These are phyloP conservation scores for Trametes punicea DNA, from an alignment of 768 basidiomycete genomes.

Conservation along the genomic window DNA sequence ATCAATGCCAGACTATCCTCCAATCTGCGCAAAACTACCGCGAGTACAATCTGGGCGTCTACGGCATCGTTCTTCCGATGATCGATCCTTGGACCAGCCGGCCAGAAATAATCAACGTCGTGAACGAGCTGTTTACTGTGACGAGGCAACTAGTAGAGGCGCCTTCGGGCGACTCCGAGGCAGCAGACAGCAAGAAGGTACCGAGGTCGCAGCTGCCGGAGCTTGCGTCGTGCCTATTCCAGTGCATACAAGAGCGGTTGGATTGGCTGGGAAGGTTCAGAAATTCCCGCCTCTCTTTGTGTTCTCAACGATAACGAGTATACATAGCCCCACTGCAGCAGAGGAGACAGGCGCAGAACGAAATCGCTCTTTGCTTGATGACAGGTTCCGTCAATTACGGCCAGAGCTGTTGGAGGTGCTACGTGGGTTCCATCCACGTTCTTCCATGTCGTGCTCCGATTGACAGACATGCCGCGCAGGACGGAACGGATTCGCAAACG, in stretches of 20 bases:
- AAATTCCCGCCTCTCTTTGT: too few relatives aligned
- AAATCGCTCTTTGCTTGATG: slow-evolving; percentile 57
- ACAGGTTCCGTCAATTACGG: slow-evolving; percentile 66
- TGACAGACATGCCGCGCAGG: slow-evolving; percentile 40
- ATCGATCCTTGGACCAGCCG: slow-evolving; percentile 83
- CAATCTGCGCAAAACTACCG: slow-evolving; percentile 75
- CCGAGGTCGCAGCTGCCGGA: slow-evolving; percentile 57
- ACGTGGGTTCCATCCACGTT: slow-evolving; percentile 47
- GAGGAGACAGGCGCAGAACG: slow-evolving; percentile 48
- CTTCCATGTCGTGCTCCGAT: background rate
- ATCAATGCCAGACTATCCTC: slow-evolving; percentile 54
- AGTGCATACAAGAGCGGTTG: slow-evolving; percentile 63
- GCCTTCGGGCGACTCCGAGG: slow-evolving; percentile 31
- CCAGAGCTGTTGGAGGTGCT: slow-evolving; percentile 79
- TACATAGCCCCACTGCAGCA: slow-evolving; percentile 41
- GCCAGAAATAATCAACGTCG: slow-evolving; percentile 59
- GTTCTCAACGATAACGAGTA: background rate
- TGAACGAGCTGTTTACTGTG: slow-evolving; percentile 68
- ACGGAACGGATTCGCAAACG: slow-evolving; percentile 55
- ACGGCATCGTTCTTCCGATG: slow-evolving; percentile 72
- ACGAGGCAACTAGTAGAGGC: slow-evolving; percentile 51
- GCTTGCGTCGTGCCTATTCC: slow-evolving; percentile 60
- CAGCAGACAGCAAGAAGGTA: slow-evolving; percentile 32
- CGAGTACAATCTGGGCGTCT: slow-evolving; percentile 64
- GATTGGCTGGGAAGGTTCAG: slow-evolving; percentile 59